These are phyloP conservation scores for Trametes punicea DNA, from an alignment of 768 basidiomycete species.

Conservation along the genomic window DNA sequence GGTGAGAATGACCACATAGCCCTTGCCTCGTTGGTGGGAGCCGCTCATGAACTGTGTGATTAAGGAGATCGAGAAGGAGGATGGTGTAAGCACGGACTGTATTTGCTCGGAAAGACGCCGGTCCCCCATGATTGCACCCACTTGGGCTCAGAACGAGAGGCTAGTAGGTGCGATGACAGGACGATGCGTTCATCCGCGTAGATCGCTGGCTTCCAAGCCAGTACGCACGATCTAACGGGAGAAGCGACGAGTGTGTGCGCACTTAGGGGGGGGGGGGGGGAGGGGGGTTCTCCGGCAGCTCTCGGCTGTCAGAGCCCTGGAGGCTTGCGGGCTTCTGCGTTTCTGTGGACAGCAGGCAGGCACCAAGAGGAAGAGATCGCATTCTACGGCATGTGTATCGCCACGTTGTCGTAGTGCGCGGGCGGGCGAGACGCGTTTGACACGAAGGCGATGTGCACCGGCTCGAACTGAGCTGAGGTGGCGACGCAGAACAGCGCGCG, in stretches of 20 bases:
- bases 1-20: neutral
- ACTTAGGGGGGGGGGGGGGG: too few species aligned
- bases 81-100: neutral
- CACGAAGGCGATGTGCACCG: too few species aligned
- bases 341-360: neutral
- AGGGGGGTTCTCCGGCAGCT: constrained; percentile 6
- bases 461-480: too few species aligned
- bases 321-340: constrained; percentile 11
- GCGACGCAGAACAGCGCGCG: too few species aligned
- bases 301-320: constrained; percentile 11
- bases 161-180: neutral
- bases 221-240: constrained; percentile 1
- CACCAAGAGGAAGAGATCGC: neutral
- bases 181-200: neutral
- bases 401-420: too few species aligned
- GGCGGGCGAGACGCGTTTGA: too few species aligned
- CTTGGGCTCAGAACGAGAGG: neutral
- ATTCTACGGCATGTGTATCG: neutral
- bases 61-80: too few species aligned
- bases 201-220: neutral
- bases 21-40: neutral
- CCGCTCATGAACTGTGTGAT: neutral
- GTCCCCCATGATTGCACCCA: neutral
- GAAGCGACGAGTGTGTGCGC: neutral
- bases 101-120: neutral